phyloP scores from a whole-genome alignment of 306 rosid species.

The Fragaria iinumae region DNA sequence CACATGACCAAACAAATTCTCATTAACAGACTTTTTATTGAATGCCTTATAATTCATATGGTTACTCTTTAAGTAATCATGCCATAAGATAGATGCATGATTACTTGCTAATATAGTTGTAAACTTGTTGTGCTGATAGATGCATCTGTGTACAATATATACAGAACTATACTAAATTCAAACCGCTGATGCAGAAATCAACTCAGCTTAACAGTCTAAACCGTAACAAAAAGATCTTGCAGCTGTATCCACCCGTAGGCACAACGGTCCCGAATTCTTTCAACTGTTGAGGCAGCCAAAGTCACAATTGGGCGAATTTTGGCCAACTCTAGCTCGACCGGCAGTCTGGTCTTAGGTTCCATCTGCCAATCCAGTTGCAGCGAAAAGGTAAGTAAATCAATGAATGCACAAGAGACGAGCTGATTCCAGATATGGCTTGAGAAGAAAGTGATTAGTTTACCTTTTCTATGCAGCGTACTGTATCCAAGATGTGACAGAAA shows the following conservation, averaged over 20 bases:
- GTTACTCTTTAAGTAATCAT: background rate
- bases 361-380: slow-evolving; percentile 37
- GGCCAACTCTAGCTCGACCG: slow-evolving; percentile 62
- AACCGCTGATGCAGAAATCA: background rate
- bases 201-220: slow-evolving; percentile 31
- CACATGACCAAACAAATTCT: too few relatives aligned
- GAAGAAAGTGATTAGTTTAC: slow-evolving; percentile 28
- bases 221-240: slow-evolving; percentile 51
- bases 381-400: slow-evolving; percentile 6
- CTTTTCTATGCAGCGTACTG: slow-evolving; percentile 69
- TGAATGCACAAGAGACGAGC: background rate
- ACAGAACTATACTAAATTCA: background rate
- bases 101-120: background rate
- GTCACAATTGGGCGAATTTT: slow-evolving; percentile 55
- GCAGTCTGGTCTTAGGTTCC: slow-evolving; percentile 52
- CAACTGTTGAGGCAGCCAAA: slow-evolving; percentile 59
- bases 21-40: too few relatives aligned
- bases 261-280: slow-evolving; percentile 68
- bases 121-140: background rate
- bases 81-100: background rate
- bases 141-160: background rate
- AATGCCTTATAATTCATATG: too few relatives aligned
- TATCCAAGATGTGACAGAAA: slow-evolving; percentile 73
- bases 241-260: slow-evolving; percentile 86
- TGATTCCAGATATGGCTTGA: background rate